Conservation (phyloP, 1,284 basidiomycete genomes). For the Ganoderma meredithae region DNA sequence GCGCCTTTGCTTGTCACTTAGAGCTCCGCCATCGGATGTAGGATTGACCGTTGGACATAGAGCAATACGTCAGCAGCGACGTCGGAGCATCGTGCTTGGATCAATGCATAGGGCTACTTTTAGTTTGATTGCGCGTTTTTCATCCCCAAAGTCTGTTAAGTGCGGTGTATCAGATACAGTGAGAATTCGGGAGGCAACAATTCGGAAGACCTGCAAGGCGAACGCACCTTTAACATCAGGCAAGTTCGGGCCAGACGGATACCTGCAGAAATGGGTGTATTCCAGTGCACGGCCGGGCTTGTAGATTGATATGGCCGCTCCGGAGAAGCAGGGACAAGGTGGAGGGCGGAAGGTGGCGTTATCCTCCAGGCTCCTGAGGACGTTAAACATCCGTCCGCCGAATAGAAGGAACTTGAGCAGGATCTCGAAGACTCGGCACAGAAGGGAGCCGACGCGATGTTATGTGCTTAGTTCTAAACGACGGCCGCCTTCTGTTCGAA, state of each 20-base stretch:
- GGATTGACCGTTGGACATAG: conserved; percentile 12
- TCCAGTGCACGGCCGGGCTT: not conserved
- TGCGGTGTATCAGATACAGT: conserved; percentile 74
- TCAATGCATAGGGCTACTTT: conserved; percentile 69
- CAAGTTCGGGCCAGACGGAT: too few species aligned
- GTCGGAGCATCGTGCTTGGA: conserved; percentile 63
- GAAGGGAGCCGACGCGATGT: conserved; percentile 65
- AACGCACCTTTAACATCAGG: too few species aligned
- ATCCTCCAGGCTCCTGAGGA: conserved; percentile 49
- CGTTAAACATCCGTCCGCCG: not conserved
- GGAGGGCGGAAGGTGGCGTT: conserved; percentile 88
- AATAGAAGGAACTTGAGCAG: conserved; percentile 61
- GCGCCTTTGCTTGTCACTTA: conserved; percentile 43
- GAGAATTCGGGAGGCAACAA: conserved; percentile 80
- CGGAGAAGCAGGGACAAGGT: conserved; percentile 78
- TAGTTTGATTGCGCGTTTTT: conserved; percentile 85
- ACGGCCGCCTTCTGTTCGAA: conserved; percentile 72
- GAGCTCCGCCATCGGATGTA: not conserved
- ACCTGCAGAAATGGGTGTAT: conserved; percentile 52
- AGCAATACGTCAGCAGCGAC: conserved; percentile 57
- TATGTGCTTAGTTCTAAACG: conserved; percentile 53
- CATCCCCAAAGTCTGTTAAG: conserved; percentile 82
- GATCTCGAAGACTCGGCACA: conserved; percentile 75
- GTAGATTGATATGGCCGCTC: too few species aligned
- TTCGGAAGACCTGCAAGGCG: conserved; percentile 75